Base-by-base conservation (phyloP, 2,329 filamentous ascomycete species). In the Diaporthe sp. region DNA sequence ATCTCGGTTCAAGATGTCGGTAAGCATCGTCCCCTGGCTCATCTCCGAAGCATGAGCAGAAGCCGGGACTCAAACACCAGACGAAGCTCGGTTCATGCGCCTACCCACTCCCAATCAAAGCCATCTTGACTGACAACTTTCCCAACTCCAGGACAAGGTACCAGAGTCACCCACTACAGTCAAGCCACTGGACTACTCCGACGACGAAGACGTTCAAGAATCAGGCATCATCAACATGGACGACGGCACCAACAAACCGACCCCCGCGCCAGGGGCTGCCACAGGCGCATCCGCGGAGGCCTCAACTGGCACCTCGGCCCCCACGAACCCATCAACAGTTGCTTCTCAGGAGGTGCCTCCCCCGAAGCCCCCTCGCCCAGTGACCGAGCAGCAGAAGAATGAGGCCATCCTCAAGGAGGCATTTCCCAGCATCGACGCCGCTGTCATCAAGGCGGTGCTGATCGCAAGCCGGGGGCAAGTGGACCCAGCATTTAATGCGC, bases 401-500 rank as follows among this genome's bases (percentile, higher is more conserved):
- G 94, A 96, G 85, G 91, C 91, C 80, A 98, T 95, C 4, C 88
- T 99, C 74, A 96, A 95, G 83, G 97, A 99, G 84, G 97, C 97
- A 0, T 99, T 99, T 81, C 97, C 97, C 0, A 90, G 87, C 73
- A 94, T 98, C 76, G 97, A 99, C 72, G 83, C 86, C 10, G 84
- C 91, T 60, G 94, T 99, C 63, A 91, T 99, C 84, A 98, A 93
- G 84, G 97, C 97, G 42, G 94, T 99, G 0, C 86, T 99, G 78
- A 89, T 91, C 34, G 97, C 97, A 20, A 98, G 97, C 83, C 90
- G 92, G 75, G 96, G 96, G 76, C 92, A 93, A 81, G 92, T 98
- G 65, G 97, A 99, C 84, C 94, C 95, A 44, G 96, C 97, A 20
- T 99, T 99, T 86, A 97, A 98, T 85, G 97, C 97, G 49, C 89